These are phyloP conservation scores for Zanthoxylum bungeanum DNA, from an alignment of 345 rosid species.

Conservation along the genomic window DNA sequence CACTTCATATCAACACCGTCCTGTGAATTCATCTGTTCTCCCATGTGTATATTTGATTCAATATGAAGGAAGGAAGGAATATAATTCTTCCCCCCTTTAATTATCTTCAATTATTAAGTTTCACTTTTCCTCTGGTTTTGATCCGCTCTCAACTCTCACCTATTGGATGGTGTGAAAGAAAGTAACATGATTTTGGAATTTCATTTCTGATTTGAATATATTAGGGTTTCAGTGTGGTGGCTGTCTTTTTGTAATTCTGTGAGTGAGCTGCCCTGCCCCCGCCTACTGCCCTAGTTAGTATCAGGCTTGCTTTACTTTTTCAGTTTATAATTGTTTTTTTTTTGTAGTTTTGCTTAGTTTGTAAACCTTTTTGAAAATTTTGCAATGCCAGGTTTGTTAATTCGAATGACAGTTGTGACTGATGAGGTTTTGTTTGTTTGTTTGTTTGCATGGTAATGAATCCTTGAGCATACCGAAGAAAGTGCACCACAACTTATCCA, in stretches of 20 bases:
- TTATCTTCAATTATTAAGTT: neutral
- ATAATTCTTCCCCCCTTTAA: neutral
- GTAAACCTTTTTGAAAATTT: neutral
- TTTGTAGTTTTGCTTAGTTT: neutral
- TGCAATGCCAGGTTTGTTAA: no score
- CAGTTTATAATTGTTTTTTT: neutral
- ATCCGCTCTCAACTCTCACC: no score
- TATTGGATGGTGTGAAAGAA: constrained; percentile 1
- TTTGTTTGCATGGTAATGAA: no score
- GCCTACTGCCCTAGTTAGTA: no score
- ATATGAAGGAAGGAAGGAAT: no score
- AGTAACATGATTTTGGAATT: constrained; percentile 1
- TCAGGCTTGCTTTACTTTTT: no score
- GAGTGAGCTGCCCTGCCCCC: constrained; percentile 8
- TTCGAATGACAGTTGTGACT: no score
- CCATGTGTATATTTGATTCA: no score
- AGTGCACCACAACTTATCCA: no score
- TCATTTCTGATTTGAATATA: neutral
- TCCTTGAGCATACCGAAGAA: no score
- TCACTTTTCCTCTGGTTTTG: no score
- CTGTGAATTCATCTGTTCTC: constrained; percentile 41
- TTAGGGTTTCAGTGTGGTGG: neutral
- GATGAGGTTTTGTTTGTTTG: no score
- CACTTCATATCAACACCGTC: constrained; percentile 89
- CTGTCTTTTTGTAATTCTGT: neutral